Evolutionary conservation across 305 asterid species (phyloP), one percentile per base, ranked within the genome.

Genomic region (Plantago lanceolata): DNA sequence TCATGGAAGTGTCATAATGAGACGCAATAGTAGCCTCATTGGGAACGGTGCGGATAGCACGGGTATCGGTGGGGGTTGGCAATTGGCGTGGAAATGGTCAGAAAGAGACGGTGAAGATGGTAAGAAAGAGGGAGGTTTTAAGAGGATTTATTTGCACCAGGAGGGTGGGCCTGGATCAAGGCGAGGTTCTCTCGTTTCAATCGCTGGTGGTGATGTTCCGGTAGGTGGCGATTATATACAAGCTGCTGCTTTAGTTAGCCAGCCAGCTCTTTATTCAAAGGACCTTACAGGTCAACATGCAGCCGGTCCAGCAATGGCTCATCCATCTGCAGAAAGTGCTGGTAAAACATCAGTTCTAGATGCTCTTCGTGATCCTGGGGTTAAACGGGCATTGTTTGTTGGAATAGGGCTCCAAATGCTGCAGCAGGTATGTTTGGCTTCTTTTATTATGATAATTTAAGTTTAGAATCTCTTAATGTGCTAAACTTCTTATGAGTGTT

Each of bases 41-140:
- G 62, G 83, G 44, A 94, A 84, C 21, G 75, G 81, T 1, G 79
- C 47, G 11, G 77, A 86, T 35, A 73, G 95, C 75, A 81, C 68
- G 91, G 97, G 96, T 6, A 88, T 85, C 17, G 97, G 96, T 5
- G 96, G 97, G 35, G 97, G 97, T 59, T 90, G 96, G 97, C 96
- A 90, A 61, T 58, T 90, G 57, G 97, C 97, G 6, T 90, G 67
- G 87, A 83, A 78, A 64, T 81, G 81, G 77, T 67, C 67, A 55
- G 86, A 79, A 61, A 77, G 73, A 58, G 84, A 80, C 40, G 70
- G 77, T 26, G 57, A 69, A 63, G 79, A 82, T 29, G 97, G 96
- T 21, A 76, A 73, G 74, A 84, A 79, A 64, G 92, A 80, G 77
- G 93, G 95, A 11, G 95, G 95, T 5, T 85, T 85, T 49, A 85